Conservation (phyloP, 768 basidiomycete genomes). For the Lactarius sp. region DNA sequence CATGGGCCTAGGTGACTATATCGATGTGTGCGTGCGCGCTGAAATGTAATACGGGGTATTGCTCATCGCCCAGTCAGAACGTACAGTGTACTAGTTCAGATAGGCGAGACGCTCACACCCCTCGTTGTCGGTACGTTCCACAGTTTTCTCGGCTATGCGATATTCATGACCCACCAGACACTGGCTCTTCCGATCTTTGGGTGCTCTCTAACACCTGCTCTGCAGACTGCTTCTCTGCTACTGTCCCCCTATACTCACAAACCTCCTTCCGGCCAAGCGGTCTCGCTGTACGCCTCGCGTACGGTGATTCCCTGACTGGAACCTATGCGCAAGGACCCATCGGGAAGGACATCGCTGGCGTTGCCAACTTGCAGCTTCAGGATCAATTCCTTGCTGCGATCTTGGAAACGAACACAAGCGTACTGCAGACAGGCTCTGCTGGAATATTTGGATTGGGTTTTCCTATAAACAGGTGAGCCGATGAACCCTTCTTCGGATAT, state of each 20-base stretch:
- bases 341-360: slow-evolving; percentile 50
- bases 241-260: slow-evolving; percentile 48
- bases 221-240: slow-evolving; percentile 36
- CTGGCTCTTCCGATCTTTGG: slow-evolving; percentile 78
- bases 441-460: slow-evolving; percentile 78
- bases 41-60: neutral
- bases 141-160: neutral
- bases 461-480: slow-evolving; percentile 57
- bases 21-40: slow-evolving; percentile 53
- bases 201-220: slow-evolving; percentile 55
- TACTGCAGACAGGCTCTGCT: slow-evolving; percentile 49
- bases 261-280: slow-evolving; percentile 42
- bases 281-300: slow-evolving; percentile 47
- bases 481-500: too few relatives aligned
- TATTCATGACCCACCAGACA: slow-evolving; percentile 42
- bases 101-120: slow-evolving; percentile 49
- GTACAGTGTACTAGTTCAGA: slow-evolving; percentile 55
- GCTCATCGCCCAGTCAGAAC: slow-evolving; percentile 37
- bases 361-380: slow-evolving; percentile 48
- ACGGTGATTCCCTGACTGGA: slow-evolving; percentile 68
- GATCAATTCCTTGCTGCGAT: slow-evolving; percentile 63
- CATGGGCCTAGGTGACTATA: slow-evolving; percentile 55
- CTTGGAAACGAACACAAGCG: slow-evolving; percentile 61
- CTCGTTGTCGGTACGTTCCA: slow-evolving; percentile 52
- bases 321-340: slow-evolving; percentile 63